Percentiles rank a stretch among this genome's conserved stretches.
phyloP scores from a whole-genome alignment of 2,329 filamentous ascomycete genomes.

The Penicillium sp. region DNA sequence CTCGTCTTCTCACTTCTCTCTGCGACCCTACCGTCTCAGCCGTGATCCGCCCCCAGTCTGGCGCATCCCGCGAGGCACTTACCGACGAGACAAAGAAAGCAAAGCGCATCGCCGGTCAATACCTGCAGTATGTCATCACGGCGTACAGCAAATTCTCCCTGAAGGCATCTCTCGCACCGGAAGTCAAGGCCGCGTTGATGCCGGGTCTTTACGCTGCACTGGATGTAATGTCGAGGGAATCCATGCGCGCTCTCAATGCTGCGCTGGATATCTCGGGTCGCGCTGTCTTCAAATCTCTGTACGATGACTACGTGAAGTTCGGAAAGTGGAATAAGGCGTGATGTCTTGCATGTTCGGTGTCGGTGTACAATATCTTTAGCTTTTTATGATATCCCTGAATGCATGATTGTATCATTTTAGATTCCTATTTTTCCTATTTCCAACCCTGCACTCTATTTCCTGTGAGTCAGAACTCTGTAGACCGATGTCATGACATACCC shows the following conservation, averaged over 20 bases:
- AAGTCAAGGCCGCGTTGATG: conserved; percentile 49
- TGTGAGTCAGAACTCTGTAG: not conserved
- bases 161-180: conserved; percentile 45
- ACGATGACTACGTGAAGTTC: conserved; percentile 49
- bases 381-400: conserved; percentile 26
- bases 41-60: conserved; percentile 39
- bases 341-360: conserved; percentile 2
- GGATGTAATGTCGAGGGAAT: conserved; percentile 49
- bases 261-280: conserved; percentile 49
- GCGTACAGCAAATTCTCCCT: conserved; percentile 53
- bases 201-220: conserved; percentile 51
- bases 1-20: conserved; percentile 55
- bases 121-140: conserved; percentile 54
- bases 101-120: conserved; percentile 53
- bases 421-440: not conserved
- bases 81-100: conserved; percentile 57
- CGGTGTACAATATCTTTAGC: conserved; percentile 16
- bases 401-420: conserved; percentile 10
- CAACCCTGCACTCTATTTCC: not conserved
- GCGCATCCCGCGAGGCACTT: conserved; percentile 43
- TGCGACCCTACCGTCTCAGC: conserved; percentile 58
- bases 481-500: not conserved
- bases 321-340: conserved; percentile 47
- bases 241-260: conserved; percentile 49
- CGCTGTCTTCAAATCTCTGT: conserved; percentile 50